A percentile compares a stretch with the other conserved stretches of the same genome.
These are phyloP conservation scores for Austroboletus novae-zelandiae DNA, from an alignment of 1,284 basidiomycete genomes.

Conservation along the genomic window DNA sequence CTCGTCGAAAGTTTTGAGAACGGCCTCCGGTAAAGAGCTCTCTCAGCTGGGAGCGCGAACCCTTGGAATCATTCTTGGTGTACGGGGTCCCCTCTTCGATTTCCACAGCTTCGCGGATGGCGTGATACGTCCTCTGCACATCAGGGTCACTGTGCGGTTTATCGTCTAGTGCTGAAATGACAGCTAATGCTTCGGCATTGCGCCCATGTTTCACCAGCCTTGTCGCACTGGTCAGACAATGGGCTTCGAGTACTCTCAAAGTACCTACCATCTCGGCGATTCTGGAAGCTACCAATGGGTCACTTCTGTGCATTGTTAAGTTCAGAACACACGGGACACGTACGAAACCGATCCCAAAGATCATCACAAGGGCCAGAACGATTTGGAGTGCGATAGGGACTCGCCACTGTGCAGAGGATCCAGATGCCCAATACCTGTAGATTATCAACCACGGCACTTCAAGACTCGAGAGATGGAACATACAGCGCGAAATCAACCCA, in stretches of 20 bases:
- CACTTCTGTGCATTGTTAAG: neutral
- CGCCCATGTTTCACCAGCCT: constrained; percentile 61
- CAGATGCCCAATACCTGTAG: constrained; percentile 48
- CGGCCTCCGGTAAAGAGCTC: constrained; percentile 61
- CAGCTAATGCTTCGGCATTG: constrained; percentile 58
- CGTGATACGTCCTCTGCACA: constrained; percentile 54
- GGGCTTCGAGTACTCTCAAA: neutral
- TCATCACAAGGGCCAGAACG: constrained; percentile 59
- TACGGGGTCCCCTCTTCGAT: constrained; percentile 32
- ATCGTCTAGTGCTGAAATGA: constrained; percentile 62
- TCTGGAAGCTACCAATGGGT: constrained; percentile 52
- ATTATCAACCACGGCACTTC: neutral
- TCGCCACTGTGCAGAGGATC: constrained; percentile 62
- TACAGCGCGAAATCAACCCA: constrained; percentile 64
- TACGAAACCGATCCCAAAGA: constrained; percentile 54
- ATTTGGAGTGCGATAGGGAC: constrained; percentile 71
- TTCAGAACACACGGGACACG: constrained; percentile 37
- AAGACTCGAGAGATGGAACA: constrained; percentile 14
- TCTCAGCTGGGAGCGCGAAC: constrained; percentile 19
- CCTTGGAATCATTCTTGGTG: constrained; percentile 7
- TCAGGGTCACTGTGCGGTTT: constrained; percentile 49
- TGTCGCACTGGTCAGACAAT: neutral
- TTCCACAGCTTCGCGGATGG: constrained; percentile 51
- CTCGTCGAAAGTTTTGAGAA: constrained; percentile 63
- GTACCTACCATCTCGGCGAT: constrained; percentile 58